phyloP scores from a whole-genome alignment of 2,329 filamentous ascomycete species.

The Aschersonia sp. region DNA sequence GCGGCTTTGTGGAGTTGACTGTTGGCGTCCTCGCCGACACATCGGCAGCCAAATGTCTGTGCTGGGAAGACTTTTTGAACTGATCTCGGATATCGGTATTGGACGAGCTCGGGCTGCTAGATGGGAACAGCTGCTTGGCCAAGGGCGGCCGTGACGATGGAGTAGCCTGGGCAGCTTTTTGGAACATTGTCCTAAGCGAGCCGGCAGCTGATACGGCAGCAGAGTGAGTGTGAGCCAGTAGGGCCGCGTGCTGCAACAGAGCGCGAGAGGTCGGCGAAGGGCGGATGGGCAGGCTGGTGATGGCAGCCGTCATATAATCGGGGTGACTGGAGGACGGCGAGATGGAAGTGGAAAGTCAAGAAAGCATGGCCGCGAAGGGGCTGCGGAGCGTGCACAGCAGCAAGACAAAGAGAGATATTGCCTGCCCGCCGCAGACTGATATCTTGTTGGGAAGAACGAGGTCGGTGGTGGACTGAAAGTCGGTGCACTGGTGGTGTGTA shows the following conservation, averaged over 20 bases:
- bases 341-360: neutral
- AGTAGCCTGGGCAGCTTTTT: slow-evolving; percentile 5
- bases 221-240: slow-evolving; percentile 11
- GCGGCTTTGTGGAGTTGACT: slow-evolving; percentile 11
- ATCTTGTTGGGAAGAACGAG: too few relatives aligned
- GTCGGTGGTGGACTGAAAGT: too few relatives aligned
- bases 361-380: neutral
- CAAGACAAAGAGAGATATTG: too few relatives aligned
- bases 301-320: slow-evolving; percentile 21
- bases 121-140: slow-evolving; percentile 40
- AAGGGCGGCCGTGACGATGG: slow-evolving; percentile 19
- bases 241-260: slow-evolving; percentile 11
- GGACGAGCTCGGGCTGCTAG: slow-evolving; percentile 34
- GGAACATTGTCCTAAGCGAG: slow-evolving; percentile 5
- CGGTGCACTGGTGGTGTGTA: too few relatives aligned
- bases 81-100: slow-evolving; percentile 36
- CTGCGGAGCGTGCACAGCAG: too few relatives aligned
- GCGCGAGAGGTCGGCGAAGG: slow-evolving; percentile 20
- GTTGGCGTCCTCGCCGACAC: slow-evolving; percentile 22
- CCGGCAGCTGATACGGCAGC: slow-evolving; percentile 1
- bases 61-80: slow-evolving; percentile 28
- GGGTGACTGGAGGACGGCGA: neutral
- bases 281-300: slow-evolving; percentile 15
- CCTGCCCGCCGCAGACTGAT: too few relatives aligned
- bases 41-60: slow-evolving; percentile 15